Conservation (phyloP, 1,284 basidiomycete species). For the Ceratobasidium sp. region DNA sequence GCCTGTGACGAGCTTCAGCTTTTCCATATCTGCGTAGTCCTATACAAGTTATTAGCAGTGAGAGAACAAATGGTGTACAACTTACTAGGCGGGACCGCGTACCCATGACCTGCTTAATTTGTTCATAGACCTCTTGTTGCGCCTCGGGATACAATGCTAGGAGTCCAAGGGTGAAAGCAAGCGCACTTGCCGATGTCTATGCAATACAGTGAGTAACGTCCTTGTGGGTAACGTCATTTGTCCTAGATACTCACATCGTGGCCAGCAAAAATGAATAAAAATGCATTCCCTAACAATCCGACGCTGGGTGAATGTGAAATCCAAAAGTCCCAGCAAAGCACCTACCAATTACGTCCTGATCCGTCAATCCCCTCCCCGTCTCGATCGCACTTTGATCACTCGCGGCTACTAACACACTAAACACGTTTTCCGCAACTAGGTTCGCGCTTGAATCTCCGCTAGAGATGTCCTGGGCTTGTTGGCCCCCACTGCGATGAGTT, state of each 20-base stretch:
- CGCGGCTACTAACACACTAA: conserved; percentile 10
- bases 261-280: conserved; percentile 29
- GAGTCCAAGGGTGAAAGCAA: conserved; percentile 28
- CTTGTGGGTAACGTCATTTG: background rate
- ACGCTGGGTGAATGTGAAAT: background rate
- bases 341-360: conserved; percentile 22
- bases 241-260: conserved; percentile 11
- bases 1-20: conserved; percentile 23
- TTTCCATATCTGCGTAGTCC: conserved; percentile 30
- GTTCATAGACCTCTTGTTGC: conserved; percentile 31
- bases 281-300: conserved; percentile 9
- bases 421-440: background rate
- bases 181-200: conserved; percentile 38
- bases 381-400: conserved; percentile 1
- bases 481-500: background rate
- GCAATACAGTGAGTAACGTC: background rate
- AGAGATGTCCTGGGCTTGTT: too few relatives aligned
- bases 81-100: background rate
- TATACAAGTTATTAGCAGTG: background rate
- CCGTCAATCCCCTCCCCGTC: background rate
- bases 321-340: background rate
- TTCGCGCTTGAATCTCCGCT: background rate
- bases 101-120: conserved; percentile 29
- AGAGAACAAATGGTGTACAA: background rate
- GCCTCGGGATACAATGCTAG: conserved; percentile 23